Evolutionary conservation across 108 stramenopile species (phyloP).

Genomic region (Ochromonas danica): DNA sequence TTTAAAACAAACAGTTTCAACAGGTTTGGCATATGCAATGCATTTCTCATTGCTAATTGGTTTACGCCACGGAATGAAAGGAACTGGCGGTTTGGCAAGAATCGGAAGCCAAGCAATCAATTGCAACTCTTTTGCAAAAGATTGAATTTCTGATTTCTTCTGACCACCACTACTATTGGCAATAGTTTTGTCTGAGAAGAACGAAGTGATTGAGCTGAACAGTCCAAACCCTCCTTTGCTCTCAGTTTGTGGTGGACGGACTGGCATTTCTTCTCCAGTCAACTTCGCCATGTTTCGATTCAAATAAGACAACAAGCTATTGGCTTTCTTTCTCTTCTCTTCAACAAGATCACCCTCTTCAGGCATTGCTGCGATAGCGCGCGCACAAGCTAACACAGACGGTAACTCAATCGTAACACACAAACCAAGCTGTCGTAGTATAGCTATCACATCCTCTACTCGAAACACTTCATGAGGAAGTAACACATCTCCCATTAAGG

Average conservation of each 20-base stretch:
- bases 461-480: slow-evolving; percentile 30
- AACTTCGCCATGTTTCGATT: slow-evolving; percentile 39
- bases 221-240: background rate
- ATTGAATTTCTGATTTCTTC: slow-evolving; percentile 23
- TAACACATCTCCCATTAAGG: slow-evolving; percentile 26
- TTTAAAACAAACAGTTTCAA: background rate
- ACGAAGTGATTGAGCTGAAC: background rate
- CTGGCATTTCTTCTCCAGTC: slow-evolving; percentile 38
- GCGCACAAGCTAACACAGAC: slow-evolving; percentile 37
- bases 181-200: slow-evolving; percentile 31
- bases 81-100: background rate
- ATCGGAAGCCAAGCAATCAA: slow-evolving; percentile 41
- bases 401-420: slow-evolving; percentile 26
- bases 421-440: slow-evolving; percentile 39
- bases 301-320: slow-evolving; percentile 37
- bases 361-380: slow-evolving; percentile 32
- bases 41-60: background rate
- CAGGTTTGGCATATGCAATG: background rate
- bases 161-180: slow-evolving; percentile 17
- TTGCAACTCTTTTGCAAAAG: background rate
- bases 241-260: background rate
- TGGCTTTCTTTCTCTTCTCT: slow-evolving; percentile 11
- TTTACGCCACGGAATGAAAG: slow-evolving; percentile 41
- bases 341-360: background rate
- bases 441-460: slow-evolving; percentile 23